Base-by-base conservation (phyloP, 345 rosid genomes). In the Turnera subulata region DNA sequence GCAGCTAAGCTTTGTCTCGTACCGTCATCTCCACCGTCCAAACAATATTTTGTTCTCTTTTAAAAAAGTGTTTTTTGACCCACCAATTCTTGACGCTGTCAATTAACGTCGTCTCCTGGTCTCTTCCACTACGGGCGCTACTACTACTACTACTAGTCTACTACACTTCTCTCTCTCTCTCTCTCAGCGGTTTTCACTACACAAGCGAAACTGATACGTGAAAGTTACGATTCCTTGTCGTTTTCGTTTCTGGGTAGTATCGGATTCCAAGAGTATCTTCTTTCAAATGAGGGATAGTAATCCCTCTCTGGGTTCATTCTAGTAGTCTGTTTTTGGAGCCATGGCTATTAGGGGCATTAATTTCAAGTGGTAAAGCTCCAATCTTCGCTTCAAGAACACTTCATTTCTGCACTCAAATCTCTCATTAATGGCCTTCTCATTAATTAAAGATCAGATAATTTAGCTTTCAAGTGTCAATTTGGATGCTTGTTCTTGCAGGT, bases 321-420 rank as follows among this genome's bases (percentile, higher is more conserved):
- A 15, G 25, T n/a, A 0, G 7, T 2, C 15, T 16, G 7, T 42
- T 13, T 42, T 15, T 42, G n/a, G n/a, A 32, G 20, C 49, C 60
- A 94, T 90, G 97, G 91, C 96, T 53, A 76, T 84, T 49, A 68
- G 95, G 74, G 97, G 99, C 48, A 86, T 85, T 50, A 90, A 94
- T 80, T 88, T 89, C 82, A 87, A 94, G 84, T 94, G 97, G 99
- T 94, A 19, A 60, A 85, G 62, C 67, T 63, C 26, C 52, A 39
- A 52, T n/a, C 26, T 17, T 63, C 8, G 8, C 35, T 29, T 29
- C 35, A 29, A 29, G 35, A 29, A 29, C 35, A 29, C 35, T 29
- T 29, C 35, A 29, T 29, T 29, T 29, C 35, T n/a, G n/a, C n/a
- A n/a, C n/a, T n/a, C 35, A 29, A 3, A 29, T 3, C 35, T 29